Percentiles rank a stretch among this genome's conserved stretches.
phyloP scores from a whole-genome alignment of 1,284 basidiomycete species.

The Cryptococcus sp. region DNA sequence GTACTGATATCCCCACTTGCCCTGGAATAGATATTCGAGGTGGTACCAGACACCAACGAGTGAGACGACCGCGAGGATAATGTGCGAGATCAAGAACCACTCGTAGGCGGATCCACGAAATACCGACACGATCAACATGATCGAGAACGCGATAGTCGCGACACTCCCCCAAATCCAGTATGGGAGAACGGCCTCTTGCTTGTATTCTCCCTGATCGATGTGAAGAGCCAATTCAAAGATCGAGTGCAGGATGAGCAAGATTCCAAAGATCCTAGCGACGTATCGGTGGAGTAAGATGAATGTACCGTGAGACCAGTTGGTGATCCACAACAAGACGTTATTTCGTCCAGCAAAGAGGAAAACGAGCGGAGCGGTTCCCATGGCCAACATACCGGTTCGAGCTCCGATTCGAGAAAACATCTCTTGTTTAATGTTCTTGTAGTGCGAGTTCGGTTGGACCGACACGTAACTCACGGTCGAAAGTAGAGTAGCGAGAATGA shows the following conservation, averaged over 20 bases:
- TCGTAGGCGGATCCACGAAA: conserved; percentile 25
- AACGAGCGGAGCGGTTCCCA: conserved; percentile 32
- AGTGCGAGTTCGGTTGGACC: conserved; percentile 11
- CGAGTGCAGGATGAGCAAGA: neutral
- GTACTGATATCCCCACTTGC: conserved; percentile 11
- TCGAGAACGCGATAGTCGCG: neutral
- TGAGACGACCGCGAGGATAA: conserved; percentile 32
- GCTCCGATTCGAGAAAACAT: conserved; percentile 21
- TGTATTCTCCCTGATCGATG: neutral
- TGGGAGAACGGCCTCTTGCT: neutral
- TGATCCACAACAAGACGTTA: conserved; percentile 33
- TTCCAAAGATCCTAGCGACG: conserved; percentile 15
- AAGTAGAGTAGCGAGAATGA: conserved; percentile 9
- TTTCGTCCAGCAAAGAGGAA: conserved; percentile 38
- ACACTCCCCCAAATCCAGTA: neutral
- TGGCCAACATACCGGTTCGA: conserved; percentile 28
- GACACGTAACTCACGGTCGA: conserved; percentile 7
- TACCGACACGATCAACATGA: conserved; percentile 4
- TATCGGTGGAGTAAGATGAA: conserved; percentile 41
- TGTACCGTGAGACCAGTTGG: conserved; percentile 28
- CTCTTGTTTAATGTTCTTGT: conserved; percentile 1
- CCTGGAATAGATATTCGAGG: conserved; percentile 28
- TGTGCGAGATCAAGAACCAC: conserved; percentile 33
- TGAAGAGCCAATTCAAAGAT: neutral
- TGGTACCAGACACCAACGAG: conserved; percentile 28